Conservation (phyloP, 331 rosid genomes). For the Prunus yedoensis region DNA sequence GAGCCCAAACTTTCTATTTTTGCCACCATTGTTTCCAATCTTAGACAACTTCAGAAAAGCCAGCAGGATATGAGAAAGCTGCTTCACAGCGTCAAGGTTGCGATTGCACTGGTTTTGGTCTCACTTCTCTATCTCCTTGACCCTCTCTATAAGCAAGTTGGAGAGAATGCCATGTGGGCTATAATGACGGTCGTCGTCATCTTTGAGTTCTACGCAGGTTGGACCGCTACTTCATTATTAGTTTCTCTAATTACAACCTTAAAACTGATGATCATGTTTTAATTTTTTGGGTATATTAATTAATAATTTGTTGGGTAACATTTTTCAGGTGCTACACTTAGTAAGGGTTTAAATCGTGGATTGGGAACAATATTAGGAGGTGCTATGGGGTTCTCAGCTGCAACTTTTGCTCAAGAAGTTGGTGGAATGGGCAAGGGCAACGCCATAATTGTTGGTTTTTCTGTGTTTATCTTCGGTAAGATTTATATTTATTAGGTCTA, state of each 20-base stretch:
- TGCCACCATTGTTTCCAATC: slow-evolving; percentile 19
- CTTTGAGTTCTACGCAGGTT: slow-evolving; percentile 84
- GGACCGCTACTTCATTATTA: neutral
- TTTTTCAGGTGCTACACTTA: slow-evolving; percentile 72
- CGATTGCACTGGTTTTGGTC: slow-evolving; percentile 67
- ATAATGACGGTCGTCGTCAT: slow-evolving; percentile 90
- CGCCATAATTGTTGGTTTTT: slow-evolving; percentile 44
- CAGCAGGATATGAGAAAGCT: slow-evolving; percentile 39
- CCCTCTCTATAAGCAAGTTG: slow-evolving; percentile 66
- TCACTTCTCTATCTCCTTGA: slow-evolving; percentile 73
- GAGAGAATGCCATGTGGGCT: slow-evolving; percentile 97
- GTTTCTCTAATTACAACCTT: too few relatives aligned
- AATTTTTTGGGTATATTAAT: neutral
- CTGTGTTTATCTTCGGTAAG: slow-evolving; percentile 62
- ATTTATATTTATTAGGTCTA: neutral
- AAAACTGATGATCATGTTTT: neutral
- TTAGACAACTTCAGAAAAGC: slow-evolving; percentile 18
- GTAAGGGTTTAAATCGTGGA: slow-evolving; percentile 86
- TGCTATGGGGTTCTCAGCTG: slow-evolving; percentile 67
- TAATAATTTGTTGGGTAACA: neutral
- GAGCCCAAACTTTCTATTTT: slow-evolving; percentile 13
- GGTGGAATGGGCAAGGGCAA: slow-evolving; percentile 56
- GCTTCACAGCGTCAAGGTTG: slow-evolving; percentile 76
- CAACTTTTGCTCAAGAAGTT: slow-evolving; percentile 50
- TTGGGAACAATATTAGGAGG: slow-evolving; percentile 85